These are phyloP conservation scores for Scleroderma citrinum DNA, from an alignment of 768 basidiomycete genomes.

Conservation along the genomic window DNA sequence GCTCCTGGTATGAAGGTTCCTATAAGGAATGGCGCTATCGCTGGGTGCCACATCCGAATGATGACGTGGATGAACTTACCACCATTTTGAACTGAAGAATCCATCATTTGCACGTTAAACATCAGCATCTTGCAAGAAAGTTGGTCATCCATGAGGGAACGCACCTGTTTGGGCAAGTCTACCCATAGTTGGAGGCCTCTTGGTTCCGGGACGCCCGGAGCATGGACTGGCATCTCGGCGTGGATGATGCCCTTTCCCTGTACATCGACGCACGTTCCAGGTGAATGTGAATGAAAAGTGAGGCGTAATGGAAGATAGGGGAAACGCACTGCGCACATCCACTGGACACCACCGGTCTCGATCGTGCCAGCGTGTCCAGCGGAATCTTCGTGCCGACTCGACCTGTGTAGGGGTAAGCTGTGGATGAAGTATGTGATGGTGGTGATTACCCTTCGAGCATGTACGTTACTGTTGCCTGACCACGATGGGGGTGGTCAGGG, in stretches of 20 bases:
- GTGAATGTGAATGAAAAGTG: not conserved
- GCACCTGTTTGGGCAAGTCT: conserved; percentile 66
- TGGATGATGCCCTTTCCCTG: conserved; percentile 69
- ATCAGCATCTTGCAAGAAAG: conserved; percentile 12
- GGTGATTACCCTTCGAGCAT: conserved; percentile 68
- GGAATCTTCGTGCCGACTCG: conserved; percentile 86
- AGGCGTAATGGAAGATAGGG: not conserved
- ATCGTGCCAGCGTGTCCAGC: conserved; percentile 78
- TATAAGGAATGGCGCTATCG: conserved; percentile 6
- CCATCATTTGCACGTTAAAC: conserved; percentile 4
- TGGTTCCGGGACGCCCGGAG: conserved; percentile 60
- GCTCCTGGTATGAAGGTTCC: conserved; percentile 84
- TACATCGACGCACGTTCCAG: conserved; percentile 1
- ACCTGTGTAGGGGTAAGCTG: conserved; percentile 23
- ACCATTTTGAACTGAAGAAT: conserved; percentile 68
- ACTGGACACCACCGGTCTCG: conserved; percentile 81
- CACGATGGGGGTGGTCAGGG: conserved; percentile 90
- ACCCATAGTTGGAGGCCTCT: conserved; percentile 86
- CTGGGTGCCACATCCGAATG: not conserved
- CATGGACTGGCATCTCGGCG: conserved; percentile 85
- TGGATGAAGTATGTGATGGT: not conserved
- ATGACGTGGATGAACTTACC: conserved; percentile 27
- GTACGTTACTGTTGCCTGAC: conserved; percentile 85
- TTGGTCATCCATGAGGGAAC: conserved; percentile 1
- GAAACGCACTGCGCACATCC: conserved; percentile 78